Conservation (phyloP, 1,284 basidiomycete genomes). For the Coniferiporia weirii region DNA sequence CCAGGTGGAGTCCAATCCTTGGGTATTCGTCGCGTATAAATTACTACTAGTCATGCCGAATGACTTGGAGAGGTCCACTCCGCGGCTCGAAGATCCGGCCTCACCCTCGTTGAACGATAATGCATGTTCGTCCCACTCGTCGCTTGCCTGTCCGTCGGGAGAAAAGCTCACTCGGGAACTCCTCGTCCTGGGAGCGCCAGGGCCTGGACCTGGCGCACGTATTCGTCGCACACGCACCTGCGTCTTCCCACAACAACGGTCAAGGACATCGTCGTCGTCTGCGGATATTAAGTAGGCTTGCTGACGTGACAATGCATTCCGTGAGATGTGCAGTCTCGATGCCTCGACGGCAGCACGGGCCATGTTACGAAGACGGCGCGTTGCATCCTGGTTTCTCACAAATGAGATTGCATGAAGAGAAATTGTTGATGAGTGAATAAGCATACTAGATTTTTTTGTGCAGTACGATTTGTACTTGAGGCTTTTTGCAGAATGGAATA, state of each 20-base stretch:
- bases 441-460: conserved; percentile 46
- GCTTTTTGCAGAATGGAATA: conserved; percentile 50
- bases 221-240: conserved; percentile 31
- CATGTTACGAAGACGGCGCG: conserved; percentile 45
- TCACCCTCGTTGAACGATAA: conserved; percentile 3
- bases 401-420: not conserved
- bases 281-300: not conserved
- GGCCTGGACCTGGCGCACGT: conserved; percentile 6
- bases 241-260: conserved; percentile 59
- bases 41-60: not conserved
- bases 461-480: conserved; percentile 39
- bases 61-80: not conserved
- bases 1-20: conserved; percentile 54
- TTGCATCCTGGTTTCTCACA: conserved; percentile 35
- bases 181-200: not conserved
- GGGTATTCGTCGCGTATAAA: conserved; percentile 21
- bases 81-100: not conserved
- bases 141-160: not conserved
- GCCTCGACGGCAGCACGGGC: conserved; percentile 45
- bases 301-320: conserved; percentile 25
- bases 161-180: conserved; percentile 1
- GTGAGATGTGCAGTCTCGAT: conserved; percentile 27
- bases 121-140: not conserved
- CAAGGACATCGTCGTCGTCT: conserved; percentile 40
- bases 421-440: conserved; percentile 2